Evolutionary conservation across 2,329 filamentous ascomycete species (phyloP).

Genomic region (Exophiala oligosperma): DNA sequence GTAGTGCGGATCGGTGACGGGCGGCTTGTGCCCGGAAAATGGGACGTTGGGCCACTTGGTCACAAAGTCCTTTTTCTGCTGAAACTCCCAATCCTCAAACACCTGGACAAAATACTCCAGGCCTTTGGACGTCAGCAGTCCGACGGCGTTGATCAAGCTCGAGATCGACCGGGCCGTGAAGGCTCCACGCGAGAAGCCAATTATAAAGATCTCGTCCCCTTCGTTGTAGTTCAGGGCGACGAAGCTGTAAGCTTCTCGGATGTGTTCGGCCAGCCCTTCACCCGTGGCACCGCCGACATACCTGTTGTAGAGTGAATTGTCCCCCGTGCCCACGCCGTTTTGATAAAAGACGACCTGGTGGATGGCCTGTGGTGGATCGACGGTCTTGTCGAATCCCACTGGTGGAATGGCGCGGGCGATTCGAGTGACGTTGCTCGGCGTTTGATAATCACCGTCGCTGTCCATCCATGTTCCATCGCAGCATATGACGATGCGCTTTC

Average conservation of each 20-base stretch:
- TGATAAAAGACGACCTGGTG: slow-evolving; percentile 37
- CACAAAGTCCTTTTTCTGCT: slow-evolving; percentile 24
- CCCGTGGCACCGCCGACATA: slow-evolving; percentile 32
- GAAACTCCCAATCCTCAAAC: slow-evolving; percentile 31
- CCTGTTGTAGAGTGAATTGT: slow-evolving; percentile 29
- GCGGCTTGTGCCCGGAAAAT: slow-evolving; percentile 25
- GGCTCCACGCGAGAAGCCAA: slow-evolving; percentile 40
- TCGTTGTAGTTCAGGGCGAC: slow-evolving; percentile 37
- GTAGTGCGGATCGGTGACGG: slow-evolving; percentile 23
- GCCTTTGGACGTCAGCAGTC: slow-evolving; percentile 33
- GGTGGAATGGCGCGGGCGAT: slow-evolving; percentile 34
- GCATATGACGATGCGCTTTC: slow-evolving; percentile 36
- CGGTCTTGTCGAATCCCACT: slow-evolving; percentile 28
- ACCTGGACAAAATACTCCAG: slow-evolving; percentile 28
- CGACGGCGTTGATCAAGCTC: slow-evolving; percentile 36
- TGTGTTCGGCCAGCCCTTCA: slow-evolving; percentile 28
- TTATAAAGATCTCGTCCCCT: slow-evolving; percentile 39
- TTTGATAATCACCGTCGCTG: slow-evolving; percentile 33
- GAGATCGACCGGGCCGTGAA: slow-evolving; percentile 40
- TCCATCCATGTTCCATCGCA: slow-evolving; percentile 38
- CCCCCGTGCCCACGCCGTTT: slow-evolving; percentile 35
- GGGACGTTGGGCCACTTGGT: slow-evolving; percentile 28
- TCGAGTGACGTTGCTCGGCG: slow-evolving; percentile 36
- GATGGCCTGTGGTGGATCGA: slow-evolving; percentile 23
- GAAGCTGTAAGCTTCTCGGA: slow-evolving; percentile 33